Conservation (phyloP, 208 protist species). For the Eutreptiella sp. region DNA sequence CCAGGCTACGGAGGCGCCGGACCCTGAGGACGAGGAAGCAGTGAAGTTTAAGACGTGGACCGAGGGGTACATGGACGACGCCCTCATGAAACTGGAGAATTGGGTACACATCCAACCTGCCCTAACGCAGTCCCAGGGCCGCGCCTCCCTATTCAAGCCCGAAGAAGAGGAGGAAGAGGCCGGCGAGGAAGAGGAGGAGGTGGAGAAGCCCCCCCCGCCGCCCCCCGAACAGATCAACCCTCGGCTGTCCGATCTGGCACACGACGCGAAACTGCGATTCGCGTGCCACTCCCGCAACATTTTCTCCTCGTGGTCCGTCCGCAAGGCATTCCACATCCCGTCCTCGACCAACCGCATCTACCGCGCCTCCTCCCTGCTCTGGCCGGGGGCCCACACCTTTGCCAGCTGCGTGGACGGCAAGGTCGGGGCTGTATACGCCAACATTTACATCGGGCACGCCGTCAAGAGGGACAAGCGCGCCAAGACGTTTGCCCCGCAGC, state of each 20-base stretch:
- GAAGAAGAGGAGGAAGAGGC: constrained; percentile 39
- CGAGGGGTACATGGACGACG: constrained; percentile 67
- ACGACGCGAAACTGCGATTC: constrained; percentile 59
- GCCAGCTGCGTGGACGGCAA: constrained; percentile 54
- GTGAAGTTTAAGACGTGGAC: constrained; percentile 57
- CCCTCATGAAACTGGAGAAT: constrained; percentile 69
- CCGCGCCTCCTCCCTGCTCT: constrained; percentile 61
- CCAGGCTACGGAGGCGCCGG: constrained; percentile 54
- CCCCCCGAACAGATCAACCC: constrained; percentile 66
- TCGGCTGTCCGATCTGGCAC: constrained; percentile 62
- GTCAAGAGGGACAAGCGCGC: constrained; percentile 62
- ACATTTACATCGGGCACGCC: constrained; percentile 70
- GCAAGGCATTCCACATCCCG: constrained; percentile 65
- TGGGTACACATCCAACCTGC: constrained; percentile 78
- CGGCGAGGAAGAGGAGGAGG: constrained; percentile 37
- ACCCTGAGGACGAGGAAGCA: constrained; percentile 55
- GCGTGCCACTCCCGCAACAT: constrained; percentile 60
- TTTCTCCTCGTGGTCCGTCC: constrained; percentile 71
- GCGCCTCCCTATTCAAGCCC: constrained; percentile 42
- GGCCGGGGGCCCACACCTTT: constrained; percentile 73
- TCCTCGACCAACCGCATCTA: constrained; percentile 57
- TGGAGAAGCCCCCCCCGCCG: constrained; percentile 20
- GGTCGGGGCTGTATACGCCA: constrained; percentile 59
- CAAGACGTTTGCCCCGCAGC: constrained; percentile 55
- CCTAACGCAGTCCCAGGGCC: constrained; percentile 55